Percentiles rank a stretch among this genome's conserved stretches.
phyloP scores from a whole-genome alignment of 805 yeast species.

The Geotrichum ghanense region DNA sequence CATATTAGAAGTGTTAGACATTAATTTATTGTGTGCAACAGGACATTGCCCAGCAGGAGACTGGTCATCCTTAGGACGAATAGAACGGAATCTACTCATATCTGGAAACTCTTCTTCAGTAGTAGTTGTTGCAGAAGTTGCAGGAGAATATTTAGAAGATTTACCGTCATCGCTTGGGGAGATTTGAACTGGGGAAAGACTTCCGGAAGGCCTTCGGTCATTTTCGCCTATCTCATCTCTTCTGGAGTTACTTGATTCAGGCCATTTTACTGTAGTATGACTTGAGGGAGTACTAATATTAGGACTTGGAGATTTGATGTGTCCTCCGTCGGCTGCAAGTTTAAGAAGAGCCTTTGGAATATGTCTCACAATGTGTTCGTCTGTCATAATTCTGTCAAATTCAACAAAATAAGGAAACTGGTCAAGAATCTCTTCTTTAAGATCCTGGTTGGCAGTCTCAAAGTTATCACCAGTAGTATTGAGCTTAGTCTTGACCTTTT shows the following conservation, averaged over 20 bases:
- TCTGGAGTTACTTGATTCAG: background rate
- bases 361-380: constrained; percentile 1
- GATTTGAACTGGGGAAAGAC: background rate
- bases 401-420: background rate
- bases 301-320: background rate
- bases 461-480: background rate
- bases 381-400: background rate
- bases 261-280: background rate
- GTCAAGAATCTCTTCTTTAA: background rate
- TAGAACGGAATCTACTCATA: background rate
- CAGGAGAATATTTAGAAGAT: background rate
- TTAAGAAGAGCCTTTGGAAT: background rate
- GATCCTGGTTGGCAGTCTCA: constrained; percentile 1
- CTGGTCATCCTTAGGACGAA: background rate
- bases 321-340: background rate
- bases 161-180: background rate
- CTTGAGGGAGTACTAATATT: background rate
- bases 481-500: background rate
- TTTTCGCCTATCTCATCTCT: background rate
- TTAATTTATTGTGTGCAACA: background rate
- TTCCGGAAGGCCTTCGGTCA: background rate
- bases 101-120: background rate
- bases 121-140: background rate
- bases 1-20: background rate
- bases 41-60: background rate